Evolutionary conservation across 2,329 filamentous ascomycete species (phyloP), one percentile per base, ranked within the genome.

Genomic region (Aaosphaeria arxii): DNA sequence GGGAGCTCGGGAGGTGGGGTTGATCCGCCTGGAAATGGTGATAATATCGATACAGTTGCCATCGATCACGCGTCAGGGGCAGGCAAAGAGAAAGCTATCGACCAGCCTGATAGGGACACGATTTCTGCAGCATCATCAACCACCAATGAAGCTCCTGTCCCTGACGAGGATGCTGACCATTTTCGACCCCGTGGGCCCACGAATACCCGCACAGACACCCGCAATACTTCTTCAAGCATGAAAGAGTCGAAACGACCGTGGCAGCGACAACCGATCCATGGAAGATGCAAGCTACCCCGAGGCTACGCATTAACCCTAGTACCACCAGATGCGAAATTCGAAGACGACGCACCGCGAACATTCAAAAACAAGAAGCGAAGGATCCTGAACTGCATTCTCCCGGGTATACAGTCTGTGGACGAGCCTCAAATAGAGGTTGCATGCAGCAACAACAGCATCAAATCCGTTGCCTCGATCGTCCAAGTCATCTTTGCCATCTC

Each of bases 401-500:
- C 17, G 17, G 17, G 17, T 3, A 24, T 24, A 24, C 17, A 24
- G 17, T 24, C 17, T 24, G 17, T 24, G 17, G 17, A 24, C 3
- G 3, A 24, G 17, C 17, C 17, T 3, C 17, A 2, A 3, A 24
- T 24, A 24, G 17, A 24, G 17, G 17, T 24, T 24, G 17, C 17
- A 2, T 24, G 17, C 17, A 24, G 17, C 17, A 24, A 67, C 46
- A 66, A 53, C 38, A 42, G 59, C 6, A 46, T 59, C 5, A 61
- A 63, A 48, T 47, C 51, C 0, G 11, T 67, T 1, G 51, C 62
- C 4, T 64, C 64, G 3, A 51, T 70, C 4, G 49, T 55, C 4
- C 67, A 71, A 44, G 55, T 63, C 2, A 28, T 56, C 1, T 69
- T 62, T 43, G 62, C 58, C 2, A 45, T 49, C 1, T 45, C 43